Conservation (phyloP, 2,329 filamentous ascomycete genomes). For the Chrysoporthe deuterocubensis region DNA sequence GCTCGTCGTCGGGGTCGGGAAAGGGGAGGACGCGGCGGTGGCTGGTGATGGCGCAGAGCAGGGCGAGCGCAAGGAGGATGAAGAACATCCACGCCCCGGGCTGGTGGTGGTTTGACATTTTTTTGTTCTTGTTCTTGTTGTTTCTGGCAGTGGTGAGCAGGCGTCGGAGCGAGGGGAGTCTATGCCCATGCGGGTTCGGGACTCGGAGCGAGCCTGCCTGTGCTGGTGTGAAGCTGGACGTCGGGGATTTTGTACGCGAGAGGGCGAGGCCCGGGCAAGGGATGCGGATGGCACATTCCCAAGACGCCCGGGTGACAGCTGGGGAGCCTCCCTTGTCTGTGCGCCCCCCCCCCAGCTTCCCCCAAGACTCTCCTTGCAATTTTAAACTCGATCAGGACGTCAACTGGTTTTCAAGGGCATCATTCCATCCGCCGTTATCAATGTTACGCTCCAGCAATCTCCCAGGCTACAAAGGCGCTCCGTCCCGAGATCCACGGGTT, state of each 20-base stretch:
- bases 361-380: too few relatives aligned
- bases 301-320: not conserved
- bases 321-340: slow-evolving; percentile 1
- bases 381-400: too few relatives aligned
- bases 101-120: slow-evolving; percentile 1
- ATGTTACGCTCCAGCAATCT: not conserved
- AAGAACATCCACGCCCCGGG: slow-evolving; percentile 2
- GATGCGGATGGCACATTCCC: not conserved
- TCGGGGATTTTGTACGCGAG: slow-evolving; percentile 1
- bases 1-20: not conserved
- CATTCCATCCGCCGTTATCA: not conserved
- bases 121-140: not conserved
- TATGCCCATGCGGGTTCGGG: too few relatives aligned
- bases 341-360: not conserved
- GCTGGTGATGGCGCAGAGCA: slow-evolving; percentile 17
- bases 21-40: slow-evolving; percentile 17
- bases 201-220: not conserved
- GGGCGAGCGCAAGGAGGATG: slow-evolving; percentile 9
- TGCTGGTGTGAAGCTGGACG: not conserved
- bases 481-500: not conserved
- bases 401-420: not conserved
- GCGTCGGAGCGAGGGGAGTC: too few relatives aligned
- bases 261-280: not conserved
- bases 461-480: not conserved
- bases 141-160: not conserved